Evolutionary conservation across 306 rosid species (phyloP), one percentile per base, ranked within the genome.

Genomic region (Cucurbita moschata): DNA sequence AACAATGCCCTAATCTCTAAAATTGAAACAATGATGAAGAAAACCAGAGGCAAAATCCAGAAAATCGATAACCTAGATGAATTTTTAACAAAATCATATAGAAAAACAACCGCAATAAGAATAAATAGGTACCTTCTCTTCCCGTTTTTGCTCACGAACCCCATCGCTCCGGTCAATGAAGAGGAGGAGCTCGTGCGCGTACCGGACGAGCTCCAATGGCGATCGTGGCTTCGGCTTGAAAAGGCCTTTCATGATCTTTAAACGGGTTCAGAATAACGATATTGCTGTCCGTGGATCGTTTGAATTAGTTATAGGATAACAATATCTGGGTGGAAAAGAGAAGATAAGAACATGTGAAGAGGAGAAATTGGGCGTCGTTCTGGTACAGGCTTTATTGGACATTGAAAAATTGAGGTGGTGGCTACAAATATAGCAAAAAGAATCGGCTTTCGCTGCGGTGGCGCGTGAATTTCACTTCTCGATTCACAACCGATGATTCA

Each of bases 141-240:
- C 87, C 19, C 87, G 84, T 68, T 81, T 87, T 35, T 50, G 76
- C 54, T 77, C 80, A 0, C 72, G 87, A 30, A 11, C 70, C 37
- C 71, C 79, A 5, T 52, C 13, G n/a, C 77, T 77, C 46, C 52
- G 40, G 0, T 77, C 47, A 43, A 87, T 15, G 46, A 78, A 83
- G 4, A 80, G 2, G 4, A 87, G 80, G 66, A 84, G 89, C 12
- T 84, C 89, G 0, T 62, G 77, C 5, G 57, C 67, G 14, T 79
- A 85, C 64, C 77, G 85, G 0, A 88, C 85, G 5, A 88, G 83
- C 61, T 85, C 89, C 13, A 21, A 51, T 1, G 91, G 85, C 7
- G 80, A 61, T 43, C 72, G 79, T 0, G 83, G 46, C 82, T 83
- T 88, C 0, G 54, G 67, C 84, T 83, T 85, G 83, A 86, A 83